Conservation (phyloP, 129 eudicot genomes). For the Lactuca saligna region DNA sequence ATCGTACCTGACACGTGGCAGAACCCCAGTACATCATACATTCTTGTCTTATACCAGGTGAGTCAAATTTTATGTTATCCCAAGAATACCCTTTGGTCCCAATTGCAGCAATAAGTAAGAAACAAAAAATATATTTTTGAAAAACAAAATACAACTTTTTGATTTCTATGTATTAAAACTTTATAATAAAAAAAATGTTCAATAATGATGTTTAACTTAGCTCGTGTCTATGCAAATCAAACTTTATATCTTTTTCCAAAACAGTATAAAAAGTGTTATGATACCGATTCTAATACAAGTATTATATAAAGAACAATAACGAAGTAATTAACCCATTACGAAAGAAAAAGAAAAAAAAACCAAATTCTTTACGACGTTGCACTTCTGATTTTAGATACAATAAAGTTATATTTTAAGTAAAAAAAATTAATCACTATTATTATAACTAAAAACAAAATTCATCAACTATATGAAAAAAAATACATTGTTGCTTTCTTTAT, state of each 20-base stretch:
- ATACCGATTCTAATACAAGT: too few species aligned
- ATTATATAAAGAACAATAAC: too few species aligned
- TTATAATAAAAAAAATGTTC: neutral
- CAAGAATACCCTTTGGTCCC: slow-evolving; percentile 9
- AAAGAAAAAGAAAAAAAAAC: too few species aligned
- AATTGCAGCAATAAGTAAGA: neutral
- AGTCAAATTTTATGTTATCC: slow-evolving; percentile 19
- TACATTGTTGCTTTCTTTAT: too few species aligned
- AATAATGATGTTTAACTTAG: neutral
- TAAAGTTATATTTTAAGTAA: too few species aligned
- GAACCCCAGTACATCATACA: slow-evolving; percentile 35
- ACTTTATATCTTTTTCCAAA: neutral
- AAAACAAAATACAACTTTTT: neutral
- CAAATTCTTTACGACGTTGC: neutral
- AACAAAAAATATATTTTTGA: neutral
- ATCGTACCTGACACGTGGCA: slow-evolving; percentile 50
- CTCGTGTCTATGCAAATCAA: neutral
- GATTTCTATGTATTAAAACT: neutral
- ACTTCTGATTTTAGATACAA: neutral
- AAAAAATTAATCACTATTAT: too few species aligned
- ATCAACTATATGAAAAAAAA: neutral
- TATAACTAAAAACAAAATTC: too few species aligned
- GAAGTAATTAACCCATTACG: too few species aligned
- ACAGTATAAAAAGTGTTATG: too few species aligned
- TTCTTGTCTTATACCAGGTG: slow-evolving; percentile 40